These are phyloP conservation scores for Aureobasidium melanogenum DNA, from an alignment of 2,329 filamentous ascomycete genomes.

Conservation along the genomic window DNA sequence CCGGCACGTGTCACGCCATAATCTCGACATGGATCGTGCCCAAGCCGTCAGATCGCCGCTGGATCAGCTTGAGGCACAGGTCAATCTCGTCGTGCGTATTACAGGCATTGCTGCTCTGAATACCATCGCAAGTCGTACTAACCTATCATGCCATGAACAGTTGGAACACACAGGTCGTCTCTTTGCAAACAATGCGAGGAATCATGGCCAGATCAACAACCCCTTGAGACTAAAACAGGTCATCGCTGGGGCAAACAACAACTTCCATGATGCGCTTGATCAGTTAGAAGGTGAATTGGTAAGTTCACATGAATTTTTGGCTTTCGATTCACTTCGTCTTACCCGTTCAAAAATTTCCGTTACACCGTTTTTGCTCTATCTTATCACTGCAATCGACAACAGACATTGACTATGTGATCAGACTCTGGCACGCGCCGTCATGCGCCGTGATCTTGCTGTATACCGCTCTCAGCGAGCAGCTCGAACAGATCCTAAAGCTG, in stretches of 20 bases:
- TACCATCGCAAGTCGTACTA: background rate
- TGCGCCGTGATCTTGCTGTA: conserved; percentile 27
- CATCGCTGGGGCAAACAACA: conserved; percentile 32
- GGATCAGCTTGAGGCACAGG: conserved; percentile 37
- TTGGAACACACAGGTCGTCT: conserved; percentile 37
- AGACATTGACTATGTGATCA: conserved; percentile 13
- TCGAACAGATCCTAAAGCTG: background rate
- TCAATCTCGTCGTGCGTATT: conserved; percentile 37
- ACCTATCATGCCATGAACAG: conserved; percentile 17
- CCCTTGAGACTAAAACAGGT: conserved; percentile 27
- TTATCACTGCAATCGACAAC: background rate
- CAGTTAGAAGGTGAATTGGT: conserved; percentile 40
- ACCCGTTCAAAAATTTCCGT: background rate
- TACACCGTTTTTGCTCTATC: background rate
- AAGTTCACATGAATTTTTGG: conserved; percentile 12
- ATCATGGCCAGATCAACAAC: conserved; percentile 24
- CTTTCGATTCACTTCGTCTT: too few relatives aligned
- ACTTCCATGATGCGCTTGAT: conserved; percentile 45
- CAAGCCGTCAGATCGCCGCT: conserved; percentile 23
- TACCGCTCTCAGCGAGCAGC: conserved; percentile 18
- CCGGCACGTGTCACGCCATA: conserved; percentile 8
- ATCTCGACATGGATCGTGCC: conserved; percentile 12
- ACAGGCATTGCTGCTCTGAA: background rate
- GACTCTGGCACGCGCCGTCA: conserved; percentile 24
- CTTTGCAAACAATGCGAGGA: conserved; percentile 31